Evolutionary conservation across 257 asterid genomes (phyloP).

Genomic region (Cinchona pubescens): DNA sequence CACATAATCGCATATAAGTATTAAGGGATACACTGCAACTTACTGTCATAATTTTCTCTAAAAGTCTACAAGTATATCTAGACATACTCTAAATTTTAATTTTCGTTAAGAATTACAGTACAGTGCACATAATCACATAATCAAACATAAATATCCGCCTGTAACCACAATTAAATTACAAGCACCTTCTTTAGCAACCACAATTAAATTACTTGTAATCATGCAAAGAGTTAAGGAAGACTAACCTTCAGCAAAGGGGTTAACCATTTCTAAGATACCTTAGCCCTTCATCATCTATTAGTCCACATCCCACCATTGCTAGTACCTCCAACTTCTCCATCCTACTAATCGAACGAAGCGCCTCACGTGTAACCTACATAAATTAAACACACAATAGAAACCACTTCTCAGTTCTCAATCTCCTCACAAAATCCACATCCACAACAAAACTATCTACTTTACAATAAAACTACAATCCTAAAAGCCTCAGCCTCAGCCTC

Average conservation of each 20-base stretch:
- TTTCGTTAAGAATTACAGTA: too few relatives aligned
- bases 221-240: neutral
- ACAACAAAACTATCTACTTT: too few relatives aligned
- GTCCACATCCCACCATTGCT: slow-evolving; percentile 57
- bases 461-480: too few relatives aligned
- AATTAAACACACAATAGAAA: neutral
- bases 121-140: neutral
- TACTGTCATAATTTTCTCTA: neutral
- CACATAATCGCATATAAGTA: neutral
- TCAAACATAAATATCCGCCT: too few relatives aligned
- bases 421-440: neutral
- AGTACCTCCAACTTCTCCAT: slow-evolving; percentile 64
- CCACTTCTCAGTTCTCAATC: neutral
- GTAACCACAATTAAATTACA: too few relatives aligned
- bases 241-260: slow-evolving; percentile 64
- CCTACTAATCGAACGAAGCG: slow-evolving; percentile 47
- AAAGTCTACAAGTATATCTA: neutral
- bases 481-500: neutral
- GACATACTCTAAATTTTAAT: neutral
- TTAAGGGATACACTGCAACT: neutral
- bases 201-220: neutral
- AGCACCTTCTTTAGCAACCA: too few relatives aligned
- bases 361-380: slow-evolving; percentile 53
- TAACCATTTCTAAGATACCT: slow-evolving; percentile 54
- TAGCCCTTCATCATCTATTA: slow-evolving; percentile 55